phyloP scores from a whole-genome alignment of 2,329 filamentous ascomycete genomes.

The Tolypocladium tropicale region DNA sequence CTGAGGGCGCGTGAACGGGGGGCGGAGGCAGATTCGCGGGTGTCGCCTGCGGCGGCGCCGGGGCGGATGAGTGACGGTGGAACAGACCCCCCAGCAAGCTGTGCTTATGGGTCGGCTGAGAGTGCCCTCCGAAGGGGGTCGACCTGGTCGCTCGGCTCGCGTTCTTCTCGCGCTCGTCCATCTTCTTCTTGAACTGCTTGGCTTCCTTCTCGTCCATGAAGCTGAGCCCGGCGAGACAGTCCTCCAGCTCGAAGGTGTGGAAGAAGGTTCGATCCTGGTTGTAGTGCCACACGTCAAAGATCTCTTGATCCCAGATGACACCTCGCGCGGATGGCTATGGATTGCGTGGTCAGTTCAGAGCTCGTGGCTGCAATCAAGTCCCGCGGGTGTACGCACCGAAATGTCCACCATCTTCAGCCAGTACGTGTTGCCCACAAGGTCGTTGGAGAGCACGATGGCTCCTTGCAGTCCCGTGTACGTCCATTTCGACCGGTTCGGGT shows the following conservation, averaged over 20 bases:
- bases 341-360: constrained; percentile 1
- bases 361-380: constrained; percentile 4
- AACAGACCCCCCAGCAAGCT: constrained; percentile 52
- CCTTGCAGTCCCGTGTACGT: constrained; percentile 90
- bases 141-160: constrained; percentile 77
- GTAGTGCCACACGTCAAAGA: constrained; percentile 90
- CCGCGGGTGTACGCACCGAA: constrained; percentile 46
- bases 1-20: constrained; percentile 24
- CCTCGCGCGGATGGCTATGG: constrained; percentile 63
- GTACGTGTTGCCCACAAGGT: constrained; percentile 88
- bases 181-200: constrained; percentile 93
- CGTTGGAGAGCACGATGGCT: constrained; percentile 82
- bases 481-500: constrained; percentile 81
- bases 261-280: constrained; percentile 98
- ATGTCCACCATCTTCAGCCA: constrained; percentile 98
- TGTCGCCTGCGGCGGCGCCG: constrained; percentile 48
- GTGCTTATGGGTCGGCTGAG: constrained; percentile 28
- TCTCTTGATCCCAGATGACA: constrained; percentile 95
- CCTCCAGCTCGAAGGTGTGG: constrained; percentile 91
- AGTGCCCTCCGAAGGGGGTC: constrained; percentile 58
- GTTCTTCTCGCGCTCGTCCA: constrained; percentile 92
- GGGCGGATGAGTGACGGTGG: constrained; percentile 48
- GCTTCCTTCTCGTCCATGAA: constrained; percentile 98
- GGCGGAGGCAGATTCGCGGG: constrained; percentile 27
- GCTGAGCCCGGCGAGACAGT: constrained; percentile 80